These are phyloP conservation scores for Rhizopus arrhizus DNA, from an alignment of 371 early-diverging fungal species.

Conservation along the genomic window DNA sequence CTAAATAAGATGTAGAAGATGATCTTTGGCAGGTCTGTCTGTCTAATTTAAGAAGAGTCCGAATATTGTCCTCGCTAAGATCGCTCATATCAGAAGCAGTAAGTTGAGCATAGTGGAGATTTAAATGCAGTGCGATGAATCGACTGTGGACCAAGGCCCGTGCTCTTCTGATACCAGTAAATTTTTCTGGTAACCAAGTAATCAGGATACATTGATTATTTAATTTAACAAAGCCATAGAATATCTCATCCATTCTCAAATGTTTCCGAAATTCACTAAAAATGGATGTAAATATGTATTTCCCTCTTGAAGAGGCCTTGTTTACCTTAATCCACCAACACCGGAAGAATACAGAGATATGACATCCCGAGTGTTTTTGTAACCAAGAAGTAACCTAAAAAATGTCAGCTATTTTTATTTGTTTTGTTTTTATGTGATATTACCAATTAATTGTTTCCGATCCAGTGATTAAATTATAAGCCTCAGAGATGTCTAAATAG, in stretches of 20 bases:
- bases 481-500: too few relatives aligned
- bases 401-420: neutral
- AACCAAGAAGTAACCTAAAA: conserved; percentile 66
- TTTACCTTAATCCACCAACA: conserved; percentile 56
- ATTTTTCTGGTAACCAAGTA: conserved; percentile 71
- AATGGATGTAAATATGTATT: too few relatives aligned
- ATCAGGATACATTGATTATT: conserved; percentile 65
- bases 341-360: conserved; percentile 69
- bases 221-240: conserved; percentile 66
- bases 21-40: conserved; percentile 34
- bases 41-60: conserved; percentile 43
- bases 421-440: neutral
- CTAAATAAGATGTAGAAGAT: conserved; percentile 36
- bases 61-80: conserved; percentile 44
- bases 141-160: conserved; percentile 74
- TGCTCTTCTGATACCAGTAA: conserved; percentile 70
- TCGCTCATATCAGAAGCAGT: conserved; percentile 48
- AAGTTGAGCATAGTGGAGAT: conserved; percentile 54
- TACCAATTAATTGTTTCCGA: conserved; percentile 61
- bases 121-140: conserved; percentile 64
- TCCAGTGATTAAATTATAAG: conserved; percentile 36
- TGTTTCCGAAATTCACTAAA: conserved; percentile 60
- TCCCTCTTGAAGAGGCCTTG: neutral
- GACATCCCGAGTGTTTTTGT: conserved; percentile 72
- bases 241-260: conserved; percentile 58